Base-by-base conservation (phyloP, 345 rosid genomes). In the Zanthoxylum bungeanum region DNA sequence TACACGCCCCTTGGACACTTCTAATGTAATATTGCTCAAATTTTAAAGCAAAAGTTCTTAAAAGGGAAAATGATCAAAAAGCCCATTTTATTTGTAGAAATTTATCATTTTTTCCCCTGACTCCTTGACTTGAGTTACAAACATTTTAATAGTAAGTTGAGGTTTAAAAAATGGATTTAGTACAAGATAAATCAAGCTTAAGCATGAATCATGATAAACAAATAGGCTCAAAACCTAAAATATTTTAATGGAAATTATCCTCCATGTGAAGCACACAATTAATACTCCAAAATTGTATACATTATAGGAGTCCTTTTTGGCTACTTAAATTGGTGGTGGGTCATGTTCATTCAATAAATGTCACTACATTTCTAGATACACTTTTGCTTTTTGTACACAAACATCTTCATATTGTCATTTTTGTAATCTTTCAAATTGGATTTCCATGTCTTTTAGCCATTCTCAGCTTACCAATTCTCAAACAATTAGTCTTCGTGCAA, bases 401-500 rank as follows among this genome's bases (percentile, higher is more conserved):
- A 30, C 60, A 57, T 47, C 22, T 14, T 53, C 10, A 11, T n/a
- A n/a, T 17, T 14, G 39, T 73, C 73, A 28, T 27, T 52, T 70
- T 66, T 67, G 62, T 52, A 63, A 68, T 46, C 71, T n/a, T 75
- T 63, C 52, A 55, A 28, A 28, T 30, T 53, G 67, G 60, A 28
- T 21, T 77, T 60, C 42, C 65, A 10, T 47, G 65, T 74, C 64
- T 24, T 24, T 74, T 53, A 33, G 27, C 78, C 27, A 21, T 66
- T 70, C 55, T 60, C 36, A 52, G 65, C 37, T 19, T 44, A 17
- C 19, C 49, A 44, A 14, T 12, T 14, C 16, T 44, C n/a, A n/a
- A n/a, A n/a, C n/a, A n/a, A n/a, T n/a, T n/a, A n/a, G n/a, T 52
- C 61, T 46, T 64, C 64, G 72, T 57, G 58, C 74, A 64, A 47